Evolutionary conservation across 768 basidiomycete genomes (phyloP).

Genomic region (Paxillus ammoniavirescens): DNA sequence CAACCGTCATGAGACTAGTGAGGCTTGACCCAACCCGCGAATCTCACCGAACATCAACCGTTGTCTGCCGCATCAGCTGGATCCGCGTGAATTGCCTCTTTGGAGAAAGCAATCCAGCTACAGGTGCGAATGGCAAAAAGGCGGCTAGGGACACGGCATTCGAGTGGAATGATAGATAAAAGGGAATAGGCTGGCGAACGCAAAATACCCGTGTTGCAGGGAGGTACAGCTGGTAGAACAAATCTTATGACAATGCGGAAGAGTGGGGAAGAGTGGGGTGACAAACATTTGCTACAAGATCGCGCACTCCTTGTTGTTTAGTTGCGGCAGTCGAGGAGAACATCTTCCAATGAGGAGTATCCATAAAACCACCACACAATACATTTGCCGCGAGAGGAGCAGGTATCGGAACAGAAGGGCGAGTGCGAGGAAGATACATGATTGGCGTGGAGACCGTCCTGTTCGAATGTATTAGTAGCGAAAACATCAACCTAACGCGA

Average conservation of each 20-base stretch:
- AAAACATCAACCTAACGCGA: neutral
- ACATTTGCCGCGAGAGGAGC: conserved; percentile 34
- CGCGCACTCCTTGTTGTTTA: conserved; percentile 34
- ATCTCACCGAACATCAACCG: conserved; percentile 58
- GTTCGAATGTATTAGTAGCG: neutral
- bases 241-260: neutral
- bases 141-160: conserved; percentile 53
- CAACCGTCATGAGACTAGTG: neutral
- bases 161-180: conserved; percentile 61
- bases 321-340: conserved; percentile 42
- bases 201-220: conserved; percentile 61
- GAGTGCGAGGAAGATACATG: conserved; percentile 63
- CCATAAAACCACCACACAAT: conserved; percentile 39
- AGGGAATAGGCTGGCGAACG: conserved; percentile 60
- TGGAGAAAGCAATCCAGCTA: conserved; percentile 25
- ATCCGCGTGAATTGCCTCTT: conserved; percentile 46
- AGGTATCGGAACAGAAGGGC: conserved; percentile 55
- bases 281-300: conserved; percentile 38
- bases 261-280: neutral
- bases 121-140: conserved; percentile 60
- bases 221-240: conserved; percentile 41
- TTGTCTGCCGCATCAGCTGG: conserved; percentile 64
- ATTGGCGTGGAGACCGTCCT: conserved; percentile 62
- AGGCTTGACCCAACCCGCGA: neutral
- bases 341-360: conserved; percentile 49